These are phyloP conservation scores for Kazachstania psychrophila DNA, from an alignment of 805 yeast species.

Conservation along the genomic window DNA sequence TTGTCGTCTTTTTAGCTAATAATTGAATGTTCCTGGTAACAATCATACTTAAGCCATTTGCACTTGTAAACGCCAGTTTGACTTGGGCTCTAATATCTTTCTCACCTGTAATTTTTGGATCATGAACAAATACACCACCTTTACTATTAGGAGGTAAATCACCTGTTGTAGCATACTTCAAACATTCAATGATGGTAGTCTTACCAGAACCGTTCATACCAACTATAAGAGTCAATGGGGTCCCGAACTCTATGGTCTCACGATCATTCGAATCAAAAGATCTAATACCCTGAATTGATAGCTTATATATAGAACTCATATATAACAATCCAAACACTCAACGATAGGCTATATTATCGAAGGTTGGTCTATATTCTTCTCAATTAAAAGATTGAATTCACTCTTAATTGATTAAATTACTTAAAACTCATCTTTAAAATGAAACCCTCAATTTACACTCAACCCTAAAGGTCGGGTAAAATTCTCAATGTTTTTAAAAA, in stretches of 20 bases:
- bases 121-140: constrained; percentile 94
- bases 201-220: constrained; percentile 97
- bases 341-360: too few relatives aligned
- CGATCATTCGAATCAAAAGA: constrained; percentile 80
- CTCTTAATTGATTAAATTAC: too few relatives aligned
- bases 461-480: too few relatives aligned
- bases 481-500: too few relatives aligned
- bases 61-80: constrained; percentile 71
- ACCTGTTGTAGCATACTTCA: constrained; percentile 91
- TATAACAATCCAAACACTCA: too few relatives aligned
- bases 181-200: constrained; percentile 90
- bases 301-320: constrained; percentile 44
- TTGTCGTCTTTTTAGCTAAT: constrained; percentile 46
- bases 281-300: constrained; percentile 78
- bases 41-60: constrained; percentile 69
- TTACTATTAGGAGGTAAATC: constrained; percentile 91
- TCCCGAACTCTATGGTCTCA: constrained; percentile 81
- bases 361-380: too few relatives aligned
- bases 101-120: constrained; percentile 72
- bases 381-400: too few relatives aligned
- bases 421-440: too few relatives aligned
- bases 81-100: constrained; percentile 82
- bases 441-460: too few relatives aligned
- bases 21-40: constrained; percentile 80
- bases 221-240: constrained; percentile 85